Percentiles rank a stretch among this genome's conserved stretches.
Evolutionary conservation across 177 flowering plant genomes (phyloP).

Genomic region (Vitis hybrid): DNA sequence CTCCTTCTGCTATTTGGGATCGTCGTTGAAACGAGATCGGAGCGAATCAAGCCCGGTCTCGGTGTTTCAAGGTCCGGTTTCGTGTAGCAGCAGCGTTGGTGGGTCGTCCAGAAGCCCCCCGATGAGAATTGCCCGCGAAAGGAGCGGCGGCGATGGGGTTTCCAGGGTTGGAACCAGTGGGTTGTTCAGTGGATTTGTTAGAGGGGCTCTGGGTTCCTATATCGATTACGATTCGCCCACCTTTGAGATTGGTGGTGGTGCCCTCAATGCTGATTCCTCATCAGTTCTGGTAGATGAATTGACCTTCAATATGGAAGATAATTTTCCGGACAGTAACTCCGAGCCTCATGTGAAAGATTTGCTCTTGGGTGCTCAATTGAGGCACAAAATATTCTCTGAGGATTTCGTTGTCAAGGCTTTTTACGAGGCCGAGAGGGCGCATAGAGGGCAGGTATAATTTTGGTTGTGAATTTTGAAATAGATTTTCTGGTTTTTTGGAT

Average conservation of each 20-base stretch:
- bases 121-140: constrained; percentile 33
- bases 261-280: constrained; percentile 22
- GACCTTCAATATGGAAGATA: constrained; percentile 78
- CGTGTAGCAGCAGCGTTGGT: constrained; percentile 41
- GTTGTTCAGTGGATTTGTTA: constrained; percentile 64
- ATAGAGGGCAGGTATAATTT: constrained; percentile 72
- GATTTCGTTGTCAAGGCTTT: constrained; percentile 77
- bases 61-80: constrained; percentile 80
- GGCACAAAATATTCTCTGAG: constrained; percentile 68
- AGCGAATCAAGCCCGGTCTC: constrained; percentile 68
- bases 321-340: constrained; percentile 25
- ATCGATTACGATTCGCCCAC: constrained; percentile 69
- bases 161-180: constrained; percentile 31
- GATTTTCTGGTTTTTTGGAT: constrained; percentile 7
- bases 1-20: constrained; percentile 55
- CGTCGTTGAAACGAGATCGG: constrained; percentile 63
- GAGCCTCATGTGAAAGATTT: constrained; percentile 59
- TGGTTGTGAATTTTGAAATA: background rate
- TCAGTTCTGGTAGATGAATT: constrained; percentile 56
- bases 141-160: constrained; percentile 25
- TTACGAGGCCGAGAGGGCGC: constrained; percentile 82
- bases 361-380: constrained; percentile 62
- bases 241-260: constrained; percentile 24
- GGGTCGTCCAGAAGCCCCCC: constrained; percentile 53
- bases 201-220: constrained; percentile 60